A percentile compares a stretch with the other conserved stretches of the same genome.
Conservation (phyloP, 2,329 filamentous ascomycete species). For the Apiospora malaysiana region DNA sequence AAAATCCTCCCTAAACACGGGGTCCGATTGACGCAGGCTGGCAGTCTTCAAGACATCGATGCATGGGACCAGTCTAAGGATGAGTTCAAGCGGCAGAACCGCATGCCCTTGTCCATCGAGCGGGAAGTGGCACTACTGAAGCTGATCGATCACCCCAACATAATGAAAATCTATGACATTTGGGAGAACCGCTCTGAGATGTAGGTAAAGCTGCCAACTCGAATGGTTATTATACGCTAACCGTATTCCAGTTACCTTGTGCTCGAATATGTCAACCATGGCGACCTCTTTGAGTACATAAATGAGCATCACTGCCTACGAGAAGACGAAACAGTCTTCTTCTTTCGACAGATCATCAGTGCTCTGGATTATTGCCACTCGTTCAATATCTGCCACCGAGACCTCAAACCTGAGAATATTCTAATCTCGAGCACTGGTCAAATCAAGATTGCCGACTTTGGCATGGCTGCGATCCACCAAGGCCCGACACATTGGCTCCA, state of each 20-base stretch:
- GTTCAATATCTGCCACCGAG: slow-evolving; percentile 94
- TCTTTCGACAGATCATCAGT: slow-evolving; percentile 93
- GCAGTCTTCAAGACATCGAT: slow-evolving; percentile 84
- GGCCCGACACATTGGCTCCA: slow-evolving; percentile 78
- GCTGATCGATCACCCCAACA: slow-evolving; percentile 91
- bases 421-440: slow-evolving; percentile 76
- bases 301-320: slow-evolving; percentile 73
- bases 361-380: slow-evolving; percentile 92
- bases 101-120: slow-evolving; percentile 88
- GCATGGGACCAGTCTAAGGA: slow-evolving; percentile 68
- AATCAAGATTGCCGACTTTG: slow-evolving; percentile 96
- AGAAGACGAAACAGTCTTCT: slow-evolving; percentile 80
- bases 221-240: slow-evolving; percentile 31
- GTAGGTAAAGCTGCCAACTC: slow-evolving; percentile 57
- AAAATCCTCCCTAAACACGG: slow-evolving; percentile 92
- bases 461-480: slow-evolving; percentile 92
- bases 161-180: slow-evolving; percentile 93
- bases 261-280: slow-evolving; percentile 83
- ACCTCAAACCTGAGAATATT: slow-evolving; percentile 97
- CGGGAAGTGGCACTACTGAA: slow-evolving; percentile 97
- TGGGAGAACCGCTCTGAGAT: slow-evolving; percentile 97
- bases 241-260: slow-evolving; percentile 78
- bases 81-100: slow-evolving; percentile 64
- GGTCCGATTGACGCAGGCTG: slow-evolving; percentile 80
- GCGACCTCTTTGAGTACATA: slow-evolving; percentile 88